These are phyloP conservation scores for Nidula niveotomentosa DNA, from an alignment of 1,284 basidiomycete genomes.

Conservation along the genomic window DNA sequence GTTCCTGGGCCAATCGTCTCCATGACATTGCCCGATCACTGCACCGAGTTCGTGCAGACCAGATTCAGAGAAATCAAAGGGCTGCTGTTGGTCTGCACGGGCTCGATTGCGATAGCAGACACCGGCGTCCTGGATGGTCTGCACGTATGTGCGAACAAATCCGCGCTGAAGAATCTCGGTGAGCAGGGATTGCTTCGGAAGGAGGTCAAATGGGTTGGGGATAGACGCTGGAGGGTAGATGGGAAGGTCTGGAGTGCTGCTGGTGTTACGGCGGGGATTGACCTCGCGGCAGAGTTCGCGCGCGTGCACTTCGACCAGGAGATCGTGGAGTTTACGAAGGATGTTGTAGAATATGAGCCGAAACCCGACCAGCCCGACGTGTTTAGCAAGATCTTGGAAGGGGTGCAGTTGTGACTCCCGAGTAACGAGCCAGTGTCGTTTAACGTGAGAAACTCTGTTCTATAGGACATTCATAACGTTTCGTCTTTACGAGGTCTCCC, in stretches of 20 bases:
- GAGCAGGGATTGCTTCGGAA: conserved; percentile 7
- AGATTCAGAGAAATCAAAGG: conserved; percentile 11
- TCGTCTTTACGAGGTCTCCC: too few species aligned
- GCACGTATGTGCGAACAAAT: conserved; percentile 19
- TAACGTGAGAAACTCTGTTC: too few species aligned
- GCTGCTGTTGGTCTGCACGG: conserved; percentile 18
- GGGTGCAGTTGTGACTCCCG: conserved; percentile 9
- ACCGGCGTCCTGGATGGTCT: conserved; percentile 19
- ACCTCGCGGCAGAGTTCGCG: conserved; percentile 21
- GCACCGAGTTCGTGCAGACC: conserved; percentile 12
- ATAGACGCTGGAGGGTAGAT: conserved; percentile 20
- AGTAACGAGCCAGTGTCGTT: too few species aligned
- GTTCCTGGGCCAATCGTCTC: conserved; percentile 19
- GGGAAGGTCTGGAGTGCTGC: conserved; percentile 22
- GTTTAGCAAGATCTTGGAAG: conserved; percentile 16
- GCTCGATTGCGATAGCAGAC: conserved; percentile 15
- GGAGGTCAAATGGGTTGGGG: conserved; percentile 21
- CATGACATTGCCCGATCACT: conserved; percentile 8
- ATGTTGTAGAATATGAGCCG: conserved; percentile 15
- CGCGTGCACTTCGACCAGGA: conserved; percentile 17
- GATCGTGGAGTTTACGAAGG: conserved; percentile 13
- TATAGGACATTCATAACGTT: too few species aligned
- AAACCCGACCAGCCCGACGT: conserved; percentile 21
- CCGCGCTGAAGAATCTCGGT: conserved; percentile 5
- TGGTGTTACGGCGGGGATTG: conserved; percentile 21